Evolutionary conservation across 2,329 filamentous ascomycete species (phyloP).

Genomic region (Pseudopithomyces chartarum): DNA sequence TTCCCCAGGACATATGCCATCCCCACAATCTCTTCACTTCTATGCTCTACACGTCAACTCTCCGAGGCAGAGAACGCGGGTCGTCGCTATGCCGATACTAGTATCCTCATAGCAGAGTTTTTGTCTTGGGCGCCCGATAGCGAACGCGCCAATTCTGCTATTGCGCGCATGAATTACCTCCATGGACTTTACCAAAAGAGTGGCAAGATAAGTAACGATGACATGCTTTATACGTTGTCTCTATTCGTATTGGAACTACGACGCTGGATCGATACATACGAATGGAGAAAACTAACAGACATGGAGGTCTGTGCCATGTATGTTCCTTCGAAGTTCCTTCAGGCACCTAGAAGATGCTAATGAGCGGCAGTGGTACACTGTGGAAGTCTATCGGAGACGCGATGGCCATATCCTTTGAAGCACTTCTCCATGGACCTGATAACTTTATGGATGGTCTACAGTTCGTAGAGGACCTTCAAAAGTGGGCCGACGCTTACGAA

Average conservation of each 20-base stretch:
- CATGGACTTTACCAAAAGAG: conserved; percentile 62
- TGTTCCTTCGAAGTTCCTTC: conserved; percentile 2
- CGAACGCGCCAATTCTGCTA: conserved; percentile 49
- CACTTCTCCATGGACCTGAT: conserved; percentile 46
- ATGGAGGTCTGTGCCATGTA: conserved; percentile 69
- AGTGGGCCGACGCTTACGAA: conserved; percentile 62
- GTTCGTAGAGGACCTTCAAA: conserved; percentile 50
- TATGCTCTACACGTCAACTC: conserved; percentile 41
- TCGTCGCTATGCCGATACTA: conserved; percentile 40
- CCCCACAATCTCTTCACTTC: conserved; percentile 41
- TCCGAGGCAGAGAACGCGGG: conserved; percentile 26
- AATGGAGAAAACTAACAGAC: conserved; percentile 71
- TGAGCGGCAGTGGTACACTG: conserved; percentile 56
- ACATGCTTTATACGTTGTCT: conserved; percentile 68
- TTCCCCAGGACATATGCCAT: conserved; percentile 42
- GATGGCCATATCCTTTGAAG: conserved; percentile 64
- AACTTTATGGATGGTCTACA: conserved; percentile 41
- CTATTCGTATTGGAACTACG: conserved; percentile 70
- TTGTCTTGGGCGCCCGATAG: conserved; percentile 28
- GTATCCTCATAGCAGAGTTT: conserved; percentile 40
- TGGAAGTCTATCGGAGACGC: conserved; percentile 75
- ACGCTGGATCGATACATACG: conserved; percentile 66
- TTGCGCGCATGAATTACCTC: conserved; percentile 69
- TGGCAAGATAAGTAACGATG: conserved; percentile 64
- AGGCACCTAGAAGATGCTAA: background rate